phyloP scores from a whole-genome alignment of 768 basidiomycete genomes.

The Strobilomyces dryophilus region DNA sequence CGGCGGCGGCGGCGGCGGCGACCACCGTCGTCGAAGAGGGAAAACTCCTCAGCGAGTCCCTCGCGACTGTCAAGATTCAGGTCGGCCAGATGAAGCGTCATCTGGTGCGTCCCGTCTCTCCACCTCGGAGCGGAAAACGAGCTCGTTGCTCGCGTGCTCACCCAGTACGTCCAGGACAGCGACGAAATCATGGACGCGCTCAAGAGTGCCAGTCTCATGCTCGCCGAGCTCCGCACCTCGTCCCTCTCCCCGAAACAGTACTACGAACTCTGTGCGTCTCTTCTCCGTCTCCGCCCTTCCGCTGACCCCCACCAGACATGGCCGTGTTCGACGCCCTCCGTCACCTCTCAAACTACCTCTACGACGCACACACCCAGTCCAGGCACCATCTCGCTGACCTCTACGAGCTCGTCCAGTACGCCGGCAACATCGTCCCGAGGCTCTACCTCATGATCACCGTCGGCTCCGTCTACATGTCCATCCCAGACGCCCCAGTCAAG shows the following conservation, averaged over 20 bases:
- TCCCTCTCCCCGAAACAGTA: conserved; percentile 96
- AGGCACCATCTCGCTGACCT: conserved; percentile 97
- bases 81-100: conserved; percentile 94
- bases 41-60: conserved; percentile 79
- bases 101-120: conserved; percentile 51
- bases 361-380: conserved; percentile 88
- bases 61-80: conserved; percentile 85
- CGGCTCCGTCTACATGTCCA: conserved; percentile 98
- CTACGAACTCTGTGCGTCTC: conserved; percentile 85
- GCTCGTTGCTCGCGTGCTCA: background rate
- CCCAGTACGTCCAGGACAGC: conserved; percentile 53
- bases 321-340: conserved; percentile 96
- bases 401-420: conserved; percentile 99
- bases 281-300: background rate
- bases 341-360: conserved; percentile 93
- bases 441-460: conserved; percentile 99
- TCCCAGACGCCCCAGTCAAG: conserved; percentile 94
- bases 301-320: conserved; percentile 62
- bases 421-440: conserved; percentile 91
- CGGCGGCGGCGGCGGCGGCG: conserved; percentile 17
- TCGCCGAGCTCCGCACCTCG: conserved; percentile 91
- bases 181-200: conserved; percentile 99
- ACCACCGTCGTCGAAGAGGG: conserved; percentile 64
- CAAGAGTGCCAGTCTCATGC: conserved; percentile 96
- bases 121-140: background rate